phyloP scores from a whole-genome alignment of 1,139 yeast species.

The Pichia sp. region DNA sequence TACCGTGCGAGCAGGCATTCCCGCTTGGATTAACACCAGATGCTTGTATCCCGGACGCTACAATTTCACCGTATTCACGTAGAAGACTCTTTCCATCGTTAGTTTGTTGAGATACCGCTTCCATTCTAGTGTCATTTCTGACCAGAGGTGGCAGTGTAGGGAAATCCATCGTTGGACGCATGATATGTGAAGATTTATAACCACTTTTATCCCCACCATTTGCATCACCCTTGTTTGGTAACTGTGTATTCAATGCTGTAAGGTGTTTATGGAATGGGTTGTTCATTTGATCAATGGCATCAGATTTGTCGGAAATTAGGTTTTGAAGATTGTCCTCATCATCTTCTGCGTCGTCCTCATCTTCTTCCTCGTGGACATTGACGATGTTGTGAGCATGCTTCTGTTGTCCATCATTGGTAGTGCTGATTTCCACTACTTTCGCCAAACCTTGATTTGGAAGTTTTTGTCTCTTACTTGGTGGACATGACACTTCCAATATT shows the following conservation, averaged over 20 bases:
- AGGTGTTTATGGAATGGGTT: slow-evolving; percentile 3
- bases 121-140: slow-evolving; percentile 9
- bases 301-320: slow-evolving; percentile 10
- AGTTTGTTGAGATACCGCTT: slow-evolving; percentile 3
- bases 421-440: background rate
- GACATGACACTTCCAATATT: background rate
- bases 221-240: too few relatives aligned
- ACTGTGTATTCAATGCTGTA: background rate
- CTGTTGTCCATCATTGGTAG: background rate
- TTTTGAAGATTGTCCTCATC: slow-evolving; percentile 2
- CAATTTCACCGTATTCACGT: slow-evolving; percentile 44
- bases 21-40: slow-evolving; percentile 23
- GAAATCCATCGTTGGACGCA: background rate
- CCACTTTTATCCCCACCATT: too few relatives aligned
- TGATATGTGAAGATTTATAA: too few relatives aligned
- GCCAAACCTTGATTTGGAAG: background rate
- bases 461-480: background rate
- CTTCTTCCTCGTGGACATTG: background rate
- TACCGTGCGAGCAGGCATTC: slow-evolving; percentile 8
- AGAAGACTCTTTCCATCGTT: slow-evolving; percentile 19
- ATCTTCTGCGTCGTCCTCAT: slow-evolving; percentile 1
- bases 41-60: slow-evolving; percentile 66
- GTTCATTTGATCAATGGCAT: slow-evolving; percentile 9
- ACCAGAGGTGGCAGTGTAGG: slow-evolving; percentile 5
- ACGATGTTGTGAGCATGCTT: background rate